These are phyloP conservation scores for Oleoguttula mirabilis DNA, from an alignment of 495 filamentous ascomycete species.

Conservation along the genomic window DNA sequence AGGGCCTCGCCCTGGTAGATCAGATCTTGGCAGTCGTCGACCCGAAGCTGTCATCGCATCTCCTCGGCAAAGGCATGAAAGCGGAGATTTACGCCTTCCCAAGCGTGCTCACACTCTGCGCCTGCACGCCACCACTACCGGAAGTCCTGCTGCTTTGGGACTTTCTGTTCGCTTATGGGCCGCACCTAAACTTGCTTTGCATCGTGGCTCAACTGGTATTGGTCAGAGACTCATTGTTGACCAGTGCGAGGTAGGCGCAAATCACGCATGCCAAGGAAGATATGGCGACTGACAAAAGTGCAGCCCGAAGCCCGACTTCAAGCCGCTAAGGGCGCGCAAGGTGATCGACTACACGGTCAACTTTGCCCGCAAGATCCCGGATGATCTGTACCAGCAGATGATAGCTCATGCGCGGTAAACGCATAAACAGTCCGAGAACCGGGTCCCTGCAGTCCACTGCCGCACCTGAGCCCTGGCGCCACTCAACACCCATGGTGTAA, in stretches of 20 bases:
- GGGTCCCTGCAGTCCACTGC: too few species aligned
- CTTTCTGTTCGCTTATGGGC: conserved; percentile 89
- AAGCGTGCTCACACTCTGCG: conserved; percentile 85
- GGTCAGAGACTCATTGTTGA: conserved; percentile 71
- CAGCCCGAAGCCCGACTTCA: conserved; percentile 86
- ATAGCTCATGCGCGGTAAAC: conserved; percentile 69
- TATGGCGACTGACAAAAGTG: conserved; percentile 4
- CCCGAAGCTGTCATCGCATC: conserved; percentile 68
- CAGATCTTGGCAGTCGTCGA: conserved; percentile 83
- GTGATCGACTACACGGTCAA: conserved; percentile 58
- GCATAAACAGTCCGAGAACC: too few species aligned
- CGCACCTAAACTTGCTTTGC: conserved; percentile 88
- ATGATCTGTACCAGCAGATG: conserved; percentile 79
- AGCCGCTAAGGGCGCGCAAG: conserved; percentile 64
- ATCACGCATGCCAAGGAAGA: too few species aligned
- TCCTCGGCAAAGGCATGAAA: conserved; percentile 72
- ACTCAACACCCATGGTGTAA: too few species aligned
- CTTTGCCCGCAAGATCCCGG: conserved; percentile 73
- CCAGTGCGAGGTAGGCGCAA: conserved; percentile 64
- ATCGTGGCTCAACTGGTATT: conserved; percentile 93
- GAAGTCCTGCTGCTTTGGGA: conserved; percentile 97
- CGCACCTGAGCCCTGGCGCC: too few species aligned
- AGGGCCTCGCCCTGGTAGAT: conserved; percentile 80
- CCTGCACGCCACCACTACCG: conserved; percentile 91
- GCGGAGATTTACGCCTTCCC: conserved; percentile 97